These are phyloP conservation scores for Colletotrichum siamense DNA, from an alignment of 2,329 filamentous ascomycete species.

Conservation along the genomic window DNA sequence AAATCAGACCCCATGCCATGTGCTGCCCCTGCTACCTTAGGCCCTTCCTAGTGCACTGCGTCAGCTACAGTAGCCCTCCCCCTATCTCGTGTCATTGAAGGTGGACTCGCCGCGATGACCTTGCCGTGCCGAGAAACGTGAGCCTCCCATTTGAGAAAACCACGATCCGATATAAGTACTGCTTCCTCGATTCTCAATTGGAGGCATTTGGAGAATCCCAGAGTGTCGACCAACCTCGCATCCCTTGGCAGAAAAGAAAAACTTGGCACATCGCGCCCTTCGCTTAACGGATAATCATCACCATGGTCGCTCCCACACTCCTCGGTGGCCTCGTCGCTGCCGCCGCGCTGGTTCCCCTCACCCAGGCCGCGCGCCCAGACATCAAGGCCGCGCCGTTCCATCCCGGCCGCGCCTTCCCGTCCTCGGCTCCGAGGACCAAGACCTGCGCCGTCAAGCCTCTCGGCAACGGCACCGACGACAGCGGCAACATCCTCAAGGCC, in stretches of 20 bases:
- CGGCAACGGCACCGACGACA: conserved; percentile 32
- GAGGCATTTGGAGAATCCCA: neutral
- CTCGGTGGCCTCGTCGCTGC: conserved; percentile 14
- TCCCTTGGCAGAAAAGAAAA: neutral
- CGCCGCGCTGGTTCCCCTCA: conserved; percentile 9
- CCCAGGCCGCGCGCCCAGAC: conserved; percentile 18
- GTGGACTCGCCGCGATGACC: neutral
- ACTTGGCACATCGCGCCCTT: neutral
- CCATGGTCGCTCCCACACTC: conserved; percentile 16
- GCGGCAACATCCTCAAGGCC: conserved; percentile 52
- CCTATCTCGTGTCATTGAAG: neutral
- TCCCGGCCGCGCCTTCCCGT: conserved; percentile 22
- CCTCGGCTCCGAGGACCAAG: conserved; percentile 26
- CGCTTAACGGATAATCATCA: neutral
- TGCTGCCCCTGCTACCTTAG: neutral
- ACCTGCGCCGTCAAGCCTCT: conserved; percentile 30
- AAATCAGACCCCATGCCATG: neutral
- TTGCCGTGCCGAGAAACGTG: neutral
- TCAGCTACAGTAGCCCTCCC: neutral
- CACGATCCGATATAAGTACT: conserved; percentile 9
- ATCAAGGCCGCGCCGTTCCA: conserved; percentile 23
- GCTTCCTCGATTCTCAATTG: neutral
- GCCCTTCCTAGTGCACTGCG: neutral
- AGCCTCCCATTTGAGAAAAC: neutral
- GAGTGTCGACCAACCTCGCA: neutral